Percentiles rank a stretch among this genome's conserved stretches.
Evolutionary conservation across 352 stramenopile genomes (phyloP).

Genomic region (Globisporangium solare): DNA sequence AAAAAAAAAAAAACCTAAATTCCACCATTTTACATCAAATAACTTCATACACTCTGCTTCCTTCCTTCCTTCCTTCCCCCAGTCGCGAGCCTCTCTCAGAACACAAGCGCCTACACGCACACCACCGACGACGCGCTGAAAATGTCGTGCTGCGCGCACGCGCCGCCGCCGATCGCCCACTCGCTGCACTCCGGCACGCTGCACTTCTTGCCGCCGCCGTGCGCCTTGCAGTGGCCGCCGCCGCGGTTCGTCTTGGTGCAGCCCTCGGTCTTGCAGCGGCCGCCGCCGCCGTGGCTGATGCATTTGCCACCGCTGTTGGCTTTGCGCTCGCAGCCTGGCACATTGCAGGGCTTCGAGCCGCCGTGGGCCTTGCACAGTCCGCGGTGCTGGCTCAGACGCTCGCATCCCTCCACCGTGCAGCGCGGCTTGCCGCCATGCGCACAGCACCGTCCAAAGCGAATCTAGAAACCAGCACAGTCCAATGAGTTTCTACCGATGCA

Average conservation of each 20-base stretch:
- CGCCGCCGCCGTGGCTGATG: slow-evolving; percentile 76
- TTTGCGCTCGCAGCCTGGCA: slow-evolving; percentile 53
- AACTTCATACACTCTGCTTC: slow-evolving; percentile 8
- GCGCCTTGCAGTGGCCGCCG: slow-evolving; percentile 71
- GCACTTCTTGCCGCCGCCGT: slow-evolving; percentile 81
- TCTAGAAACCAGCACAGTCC: slow-evolving; percentile 18
- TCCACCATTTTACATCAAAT: slow-evolving; percentile 19
- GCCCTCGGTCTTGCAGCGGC: slow-evolving; percentile 54
- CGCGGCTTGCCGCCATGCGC: slow-evolving; percentile 70
- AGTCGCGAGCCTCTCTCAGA: slow-evolving; percentile 7
- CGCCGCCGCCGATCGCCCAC: slow-evolving; percentile 66
- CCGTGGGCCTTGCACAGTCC: slow-evolving; percentile 81
- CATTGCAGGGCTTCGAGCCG: slow-evolving; percentile 59
- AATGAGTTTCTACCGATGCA: neutral
- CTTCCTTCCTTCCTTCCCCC: slow-evolving; percentile 1
- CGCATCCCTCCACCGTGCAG: slow-evolving; percentile 60
- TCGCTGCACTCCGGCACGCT: slow-evolving; percentile 47
- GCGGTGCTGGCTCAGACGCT: slow-evolving; percentile 54
- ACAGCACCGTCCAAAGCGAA: slow-evolving; percentile 69
- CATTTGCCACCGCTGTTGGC: slow-evolving; percentile 77
- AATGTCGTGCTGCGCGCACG: slow-evolving; percentile 58
- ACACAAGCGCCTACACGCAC: slow-evolving; percentile 26
- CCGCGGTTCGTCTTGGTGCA: slow-evolving; percentile 77
- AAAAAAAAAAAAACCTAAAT: slow-evolving; percentile 7
- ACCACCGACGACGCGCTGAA: slow-evolving; percentile 40